phyloP scores from a whole-genome alignment of 306 rosid species.

The Glycine soja region DNA sequence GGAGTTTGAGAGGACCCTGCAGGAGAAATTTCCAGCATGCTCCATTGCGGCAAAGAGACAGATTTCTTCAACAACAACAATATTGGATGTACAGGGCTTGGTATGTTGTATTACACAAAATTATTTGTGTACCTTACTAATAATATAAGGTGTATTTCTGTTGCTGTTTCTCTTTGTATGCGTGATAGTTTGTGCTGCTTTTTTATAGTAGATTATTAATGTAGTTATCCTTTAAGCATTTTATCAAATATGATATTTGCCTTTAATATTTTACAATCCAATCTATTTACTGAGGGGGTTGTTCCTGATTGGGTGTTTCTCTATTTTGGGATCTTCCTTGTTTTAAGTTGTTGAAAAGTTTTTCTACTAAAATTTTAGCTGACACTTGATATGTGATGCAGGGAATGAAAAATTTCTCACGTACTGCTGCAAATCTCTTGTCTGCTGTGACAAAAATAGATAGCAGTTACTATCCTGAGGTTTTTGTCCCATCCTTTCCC shows the following conservation, averaged over 20 bases:
- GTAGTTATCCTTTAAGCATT: slow-evolving; percentile 28
- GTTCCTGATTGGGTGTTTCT: slow-evolving; percentile 1
- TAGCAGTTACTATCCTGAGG: slow-evolving; percentile 94
- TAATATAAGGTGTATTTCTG: slow-evolving; percentile 21
- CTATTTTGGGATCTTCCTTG: slow-evolving; percentile 24
- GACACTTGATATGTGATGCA: slow-evolving; percentile 52
- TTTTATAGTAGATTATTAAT: background rate
- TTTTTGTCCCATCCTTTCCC: slow-evolving; percentile 45
- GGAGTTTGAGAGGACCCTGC: slow-evolving; percentile 90
- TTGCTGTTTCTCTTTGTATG: slow-evolving; percentile 14
- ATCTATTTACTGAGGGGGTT: slow-evolving; percentile 13
- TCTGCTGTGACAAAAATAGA: slow-evolving; percentile 84
- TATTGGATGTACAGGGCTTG: slow-evolving; percentile 97
- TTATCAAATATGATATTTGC: background rate
- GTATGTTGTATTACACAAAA: slow-evolving; percentile 59
- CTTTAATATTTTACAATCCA: background rate
- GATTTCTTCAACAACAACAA: slow-evolving; percentile 86
- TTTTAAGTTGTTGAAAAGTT: slow-evolving; percentile 15
- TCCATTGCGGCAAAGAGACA: slow-evolving; percentile 88
- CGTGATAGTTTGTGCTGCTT: slow-evolving; percentile 7
- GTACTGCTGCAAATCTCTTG: slow-evolving; percentile 84
- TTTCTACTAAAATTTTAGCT: slow-evolving; percentile 36
- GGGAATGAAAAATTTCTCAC: slow-evolving; percentile 94
- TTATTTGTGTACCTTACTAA: slow-evolving; percentile 22
- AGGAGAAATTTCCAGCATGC: slow-evolving; percentile 94